These are phyloP conservation scores for Curvularia hawaiiensis DNA, from an alignment of 2,329 filamentous ascomycete genomes.

Conservation along the genomic window DNA sequence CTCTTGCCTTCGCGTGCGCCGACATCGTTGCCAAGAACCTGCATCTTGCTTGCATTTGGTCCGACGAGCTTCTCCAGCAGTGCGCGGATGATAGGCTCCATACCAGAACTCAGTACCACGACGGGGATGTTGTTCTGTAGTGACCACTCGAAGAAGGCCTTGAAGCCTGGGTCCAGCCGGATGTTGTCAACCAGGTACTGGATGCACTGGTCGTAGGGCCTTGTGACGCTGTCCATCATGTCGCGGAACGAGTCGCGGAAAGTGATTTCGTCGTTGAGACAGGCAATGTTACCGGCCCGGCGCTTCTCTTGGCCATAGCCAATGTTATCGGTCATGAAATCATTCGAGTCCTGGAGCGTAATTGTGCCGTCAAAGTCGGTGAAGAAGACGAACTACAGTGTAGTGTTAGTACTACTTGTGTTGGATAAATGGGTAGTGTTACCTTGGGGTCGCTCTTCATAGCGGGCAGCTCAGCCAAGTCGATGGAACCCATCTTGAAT, in stretches of 20 bases:
- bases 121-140: constrained; percentile 84
- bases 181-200: constrained; percentile 79
- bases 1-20: constrained; percentile 71
- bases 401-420: constrained; percentile 20
- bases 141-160: constrained; percentile 84
- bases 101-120: constrained; percentile 89
- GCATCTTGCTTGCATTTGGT: constrained; percentile 76
- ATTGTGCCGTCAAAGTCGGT: constrained; percentile 99
- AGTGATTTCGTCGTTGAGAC: constrained; percentile 70
- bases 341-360: constrained; percentile 74
- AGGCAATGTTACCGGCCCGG: constrained; percentile 73
- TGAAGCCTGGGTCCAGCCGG: constrained; percentile 86
- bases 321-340: constrained; percentile 83
- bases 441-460: constrained; percentile 65
- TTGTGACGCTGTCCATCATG: constrained; percentile 88
- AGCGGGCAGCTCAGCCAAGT: constrained; percentile 49
- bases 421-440: background rate
- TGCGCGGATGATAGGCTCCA: constrained; percentile 88
- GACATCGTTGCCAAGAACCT: constrained; percentile 90
- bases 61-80: constrained; percentile 81
- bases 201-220: constrained; percentile 82
- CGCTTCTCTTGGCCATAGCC: constrained; percentile 79
- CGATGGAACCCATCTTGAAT: constrained; percentile 43
- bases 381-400: constrained; percentile 84
- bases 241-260: constrained; percentile 86